Conservation (phyloP, 2,329 filamentous ascomycete genomes). For the Coniochaeta pulveracea region DNA sequence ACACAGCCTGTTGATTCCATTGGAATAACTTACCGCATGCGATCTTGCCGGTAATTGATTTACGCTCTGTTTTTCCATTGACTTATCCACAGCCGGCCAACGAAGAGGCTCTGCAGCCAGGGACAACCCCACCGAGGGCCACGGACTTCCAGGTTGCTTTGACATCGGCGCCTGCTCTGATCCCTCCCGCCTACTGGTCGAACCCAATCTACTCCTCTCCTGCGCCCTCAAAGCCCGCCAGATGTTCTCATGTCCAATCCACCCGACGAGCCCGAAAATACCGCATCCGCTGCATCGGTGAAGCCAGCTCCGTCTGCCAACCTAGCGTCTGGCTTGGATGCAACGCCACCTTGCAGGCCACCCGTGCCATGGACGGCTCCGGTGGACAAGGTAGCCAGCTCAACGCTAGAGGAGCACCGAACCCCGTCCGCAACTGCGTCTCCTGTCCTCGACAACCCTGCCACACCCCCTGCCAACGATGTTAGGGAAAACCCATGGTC, state of each 20-base stretch:
- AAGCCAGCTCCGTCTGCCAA: conserved; percentile 17
- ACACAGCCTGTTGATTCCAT: background rate
- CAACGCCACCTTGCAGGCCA: conserved; percentile 3
- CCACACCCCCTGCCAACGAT: conserved; percentile 15
- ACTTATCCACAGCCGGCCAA: background rate
- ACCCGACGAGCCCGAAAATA: conserved; percentile 40
- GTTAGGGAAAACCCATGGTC: conserved; percentile 35
- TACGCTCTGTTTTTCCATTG: background rate
- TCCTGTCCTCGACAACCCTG: conserved; percentile 10
- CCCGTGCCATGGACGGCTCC: conserved; percentile 1
- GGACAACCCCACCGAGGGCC: background rate
- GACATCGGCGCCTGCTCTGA: background rate
- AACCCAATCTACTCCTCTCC: conserved; percentile 16
- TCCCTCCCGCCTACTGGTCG: conserved; percentile 1
- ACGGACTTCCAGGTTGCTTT: too few relatives aligned
- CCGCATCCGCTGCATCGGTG: conserved; percentile 35
- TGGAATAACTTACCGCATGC: background rate
- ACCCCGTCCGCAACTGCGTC: conserved; percentile 10
- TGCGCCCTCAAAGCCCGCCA: conserved; percentile 23
- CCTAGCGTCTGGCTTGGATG: conserved; percentile 6
- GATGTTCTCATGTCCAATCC: conserved; percentile 50
- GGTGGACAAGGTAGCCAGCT: background rate
- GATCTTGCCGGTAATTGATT: background rate
- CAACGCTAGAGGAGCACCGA: conserved; percentile 1
- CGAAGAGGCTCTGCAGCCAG: background rate